These are phyloP conservation scores for Fonsecaea multimorphosa DNA, from an alignment of 2,329 filamentous ascomycete genomes.

Conservation along the genomic window DNA sequence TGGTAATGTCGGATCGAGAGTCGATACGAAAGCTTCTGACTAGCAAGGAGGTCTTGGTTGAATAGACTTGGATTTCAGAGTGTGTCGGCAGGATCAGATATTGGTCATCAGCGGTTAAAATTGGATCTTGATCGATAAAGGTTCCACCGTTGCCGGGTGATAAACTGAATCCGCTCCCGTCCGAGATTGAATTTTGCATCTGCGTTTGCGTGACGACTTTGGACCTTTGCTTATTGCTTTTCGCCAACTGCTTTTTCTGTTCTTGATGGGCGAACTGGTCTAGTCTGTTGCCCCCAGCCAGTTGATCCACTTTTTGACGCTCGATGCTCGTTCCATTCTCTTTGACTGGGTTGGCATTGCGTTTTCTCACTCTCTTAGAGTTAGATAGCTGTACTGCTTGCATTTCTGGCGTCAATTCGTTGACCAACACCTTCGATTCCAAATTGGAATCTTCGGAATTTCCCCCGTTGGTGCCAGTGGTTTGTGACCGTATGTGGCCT, in stretches of 20 bases:
- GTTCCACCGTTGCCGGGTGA: conserved; percentile 61
- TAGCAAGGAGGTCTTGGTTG: conserved; percentile 78
- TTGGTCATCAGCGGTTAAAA: conserved; percentile 65
- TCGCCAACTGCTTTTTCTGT: background rate
- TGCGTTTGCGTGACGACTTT: conserved; percentile 39
- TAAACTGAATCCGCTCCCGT: conserved; percentile 50
- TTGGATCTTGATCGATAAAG: conserved; percentile 62
- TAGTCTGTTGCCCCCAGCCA: background rate
- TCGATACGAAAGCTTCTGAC: conserved; percentile 71
- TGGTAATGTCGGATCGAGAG: conserved; percentile 55
- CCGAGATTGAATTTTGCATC: conserved; percentile 17
- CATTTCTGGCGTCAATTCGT: background rate
- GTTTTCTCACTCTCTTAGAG: background rate
- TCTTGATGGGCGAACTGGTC: background rate
- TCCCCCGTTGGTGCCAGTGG: background rate
- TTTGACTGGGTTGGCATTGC: background rate
- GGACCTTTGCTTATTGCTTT: conserved; percentile 12
- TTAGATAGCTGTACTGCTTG: background rate
- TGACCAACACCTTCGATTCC: background rate
- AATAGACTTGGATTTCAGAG: conserved; percentile 79
- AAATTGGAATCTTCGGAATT: background rate
- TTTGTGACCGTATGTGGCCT: background rate
- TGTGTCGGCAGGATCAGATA: conserved; percentile 77
- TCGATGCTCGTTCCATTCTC: background rate
- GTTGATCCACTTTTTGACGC: background rate